Evolutionary conservation across 768 basidiomycete genomes (phyloP).

Genomic region (Daedalea quercina): DNA sequence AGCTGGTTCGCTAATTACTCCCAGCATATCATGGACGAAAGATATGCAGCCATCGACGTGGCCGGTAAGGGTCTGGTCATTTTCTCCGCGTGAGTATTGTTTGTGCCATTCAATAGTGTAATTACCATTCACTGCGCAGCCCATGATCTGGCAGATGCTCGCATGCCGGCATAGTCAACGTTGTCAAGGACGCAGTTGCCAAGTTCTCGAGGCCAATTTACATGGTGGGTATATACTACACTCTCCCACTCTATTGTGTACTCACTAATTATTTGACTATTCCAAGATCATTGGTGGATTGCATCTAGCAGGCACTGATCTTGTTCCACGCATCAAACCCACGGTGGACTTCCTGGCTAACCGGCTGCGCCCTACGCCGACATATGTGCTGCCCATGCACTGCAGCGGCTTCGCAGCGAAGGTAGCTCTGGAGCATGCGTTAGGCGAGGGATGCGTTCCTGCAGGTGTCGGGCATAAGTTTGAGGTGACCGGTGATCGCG

Average conservation of each 20-base stretch:
- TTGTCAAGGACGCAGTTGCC: conserved; percentile 60
- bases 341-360: conserved; percentile 68
- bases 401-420: conserved; percentile 79
- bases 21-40: conserved; percentile 77
- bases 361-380: conserved; percentile 54
- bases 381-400: conserved; percentile 77
- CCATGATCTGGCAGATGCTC: conserved; percentile 37
- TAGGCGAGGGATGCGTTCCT: conserved; percentile 75
- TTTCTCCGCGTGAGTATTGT: conserved; percentile 67
- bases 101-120: background rate
- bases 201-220: conserved; percentile 64
- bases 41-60: conserved; percentile 73
- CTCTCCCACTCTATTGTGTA: too few species aligned
- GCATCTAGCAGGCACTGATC: conserved; percentile 73
- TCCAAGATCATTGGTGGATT: conserved; percentile 70
- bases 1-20: background rate
- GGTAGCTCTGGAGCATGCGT: conserved; percentile 55
- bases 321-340: conserved; percentile 51
- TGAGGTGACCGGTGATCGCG: conserved; percentile 43
- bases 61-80: conserved; percentile 76
- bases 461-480: conserved; percentile 69
- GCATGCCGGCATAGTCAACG: conserved; percentile 84
- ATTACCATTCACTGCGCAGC: background rate
- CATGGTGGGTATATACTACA: conserved; percentile 43
- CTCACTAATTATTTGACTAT: background rate